A percentile compares a stretch with the other conserved stretches of the same genome.
Evolutionary conservation across 1,284 basidiomycete genomes (phyloP).

Genomic region (Trichosporon coremiiforme): DNA sequence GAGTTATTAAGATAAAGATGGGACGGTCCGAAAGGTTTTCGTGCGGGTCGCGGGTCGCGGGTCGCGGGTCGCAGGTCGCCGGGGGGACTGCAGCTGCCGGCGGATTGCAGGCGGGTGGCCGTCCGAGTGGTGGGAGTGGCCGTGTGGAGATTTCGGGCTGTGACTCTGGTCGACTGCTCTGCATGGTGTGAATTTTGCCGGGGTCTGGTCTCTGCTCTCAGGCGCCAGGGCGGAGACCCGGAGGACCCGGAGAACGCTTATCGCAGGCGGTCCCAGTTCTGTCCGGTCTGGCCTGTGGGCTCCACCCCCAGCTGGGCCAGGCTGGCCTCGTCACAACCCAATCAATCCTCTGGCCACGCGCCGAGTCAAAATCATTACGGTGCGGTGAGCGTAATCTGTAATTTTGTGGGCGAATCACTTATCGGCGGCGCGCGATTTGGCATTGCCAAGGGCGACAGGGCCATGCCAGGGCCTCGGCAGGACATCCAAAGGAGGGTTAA

Average conservation of each 20-base stretch:
- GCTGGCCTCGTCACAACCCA: not conserved
- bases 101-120: too few species aligned
- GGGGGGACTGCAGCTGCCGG: too few species aligned
- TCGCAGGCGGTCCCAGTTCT: not conserved
- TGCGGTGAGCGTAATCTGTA: not conserved
- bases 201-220: not conserved
- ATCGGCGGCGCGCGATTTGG: not conserved
- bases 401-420: not conserved
- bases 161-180: not conserved
- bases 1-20: not conserved
- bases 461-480: not conserved
- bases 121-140: not conserved
- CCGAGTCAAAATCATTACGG: not conserved
- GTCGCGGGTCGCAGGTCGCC: not conserved
- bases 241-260: constrained; percentile 1
- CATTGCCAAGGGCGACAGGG: not conserved
- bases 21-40: not conserved
- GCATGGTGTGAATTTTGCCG: not conserved
- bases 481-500: not conserved
- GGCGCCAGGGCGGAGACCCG: not conserved
- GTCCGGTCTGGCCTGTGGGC: not conserved
- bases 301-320: not conserved
- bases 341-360: not conserved
- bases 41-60: not conserved
- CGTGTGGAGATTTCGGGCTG: not conserved